phyloP scores from a whole-genome alignment of 2,329 filamentous ascomycete genomes.

The Colletotrichum noveboracense region DNA sequence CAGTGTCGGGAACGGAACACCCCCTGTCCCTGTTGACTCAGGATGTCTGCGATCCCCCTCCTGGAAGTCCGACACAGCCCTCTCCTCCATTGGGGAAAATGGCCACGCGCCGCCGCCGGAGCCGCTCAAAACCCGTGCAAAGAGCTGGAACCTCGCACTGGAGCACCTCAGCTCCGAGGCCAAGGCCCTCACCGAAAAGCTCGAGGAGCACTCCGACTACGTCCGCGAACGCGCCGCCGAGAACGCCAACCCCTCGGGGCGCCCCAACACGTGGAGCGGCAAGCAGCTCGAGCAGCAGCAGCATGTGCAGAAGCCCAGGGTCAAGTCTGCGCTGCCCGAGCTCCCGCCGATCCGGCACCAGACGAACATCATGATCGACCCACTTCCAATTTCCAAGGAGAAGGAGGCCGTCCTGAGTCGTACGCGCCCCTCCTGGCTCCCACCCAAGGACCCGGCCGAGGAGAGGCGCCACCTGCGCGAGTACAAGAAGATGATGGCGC shows the following conservation, averaged over 20 bases:
- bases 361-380: constrained; percentile 84
- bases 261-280: constrained; percentile 46
- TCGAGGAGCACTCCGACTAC: constrained; percentile 76
- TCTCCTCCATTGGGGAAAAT: constrained; percentile 29
- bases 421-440: constrained; percentile 83
- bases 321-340: constrained; percentile 72
- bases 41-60: constrained; percentile 64
- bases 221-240: constrained; percentile 26
- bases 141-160: constrained; percentile 77
- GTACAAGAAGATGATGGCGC: constrained; percentile 83
- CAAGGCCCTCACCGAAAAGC: constrained; percentile 75
- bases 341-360: constrained; percentile 69
- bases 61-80: constrained; percentile 54
- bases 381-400: constrained; percentile 82
- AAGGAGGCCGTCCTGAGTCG: constrained; percentile 84
- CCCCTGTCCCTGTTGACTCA: constrained; percentile 61
- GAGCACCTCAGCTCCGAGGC: constrained; percentile 75
- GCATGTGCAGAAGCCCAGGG: constrained; percentile 49
- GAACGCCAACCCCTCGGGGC: constrained; percentile 27
- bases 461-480: constrained; percentile 88
- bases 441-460: constrained; percentile 87
- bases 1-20: constrained; percentile 69
- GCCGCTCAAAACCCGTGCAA: constrained; percentile 61
- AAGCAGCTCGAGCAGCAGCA: constrained; percentile 24
- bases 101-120: constrained; percentile 35